Base-by-base conservation (phyloP, 495 filamentous ascomycete genomes). In the Penicillium nucicola region DNA sequence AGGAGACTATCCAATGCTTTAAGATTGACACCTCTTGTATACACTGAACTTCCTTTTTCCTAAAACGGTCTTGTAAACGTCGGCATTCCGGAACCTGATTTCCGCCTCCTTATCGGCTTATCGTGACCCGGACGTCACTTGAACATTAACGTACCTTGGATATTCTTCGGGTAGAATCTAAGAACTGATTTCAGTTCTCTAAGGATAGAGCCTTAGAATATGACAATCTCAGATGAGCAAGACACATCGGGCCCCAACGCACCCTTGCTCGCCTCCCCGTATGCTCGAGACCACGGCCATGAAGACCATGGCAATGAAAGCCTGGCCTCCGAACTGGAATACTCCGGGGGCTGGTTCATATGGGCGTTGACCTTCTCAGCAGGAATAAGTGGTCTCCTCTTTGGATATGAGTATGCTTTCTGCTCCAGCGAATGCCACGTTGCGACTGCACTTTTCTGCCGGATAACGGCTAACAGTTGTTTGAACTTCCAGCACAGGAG, bases 331-430 rank as follows among this genome's bases (percentile, higher is more conserved):
- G 53, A 61, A 28, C 42, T 51, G 15, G 37, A 52, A 18, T 57
- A 57, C 37, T 62, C 64, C 15, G 66, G 65, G 22, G 60, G 66
- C 20, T 64, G 67, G 61, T 83, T 82, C 42, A 75, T 95, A 48
- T 93, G 88, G 86, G 67, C 82, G 2, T 72, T 96, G 12, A 90
- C 91, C 2, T 73, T 90, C 42, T 84, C 86, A 18, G 90, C 91
- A 8, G 89, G 88, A 4, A 87, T 96, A 25, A 89, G 85, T 51
- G 91, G 91, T 5, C 75, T 96, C 12, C 67, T 96, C 2, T 96
- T 96, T 69, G 91, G 91, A 51, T 96, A 92, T 79, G 77, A 79
- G 88, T 84, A 64, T 34, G 62, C 60, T 45, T 17, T 45, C 43
- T 17, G 33, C 37, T 19, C 17, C 48, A 7, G 20, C 14, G 4